These are phyloP conservation scores for Cicer yamashitae DNA, from an alignment of 306 rosid species.

Conservation along the genomic window DNA sequence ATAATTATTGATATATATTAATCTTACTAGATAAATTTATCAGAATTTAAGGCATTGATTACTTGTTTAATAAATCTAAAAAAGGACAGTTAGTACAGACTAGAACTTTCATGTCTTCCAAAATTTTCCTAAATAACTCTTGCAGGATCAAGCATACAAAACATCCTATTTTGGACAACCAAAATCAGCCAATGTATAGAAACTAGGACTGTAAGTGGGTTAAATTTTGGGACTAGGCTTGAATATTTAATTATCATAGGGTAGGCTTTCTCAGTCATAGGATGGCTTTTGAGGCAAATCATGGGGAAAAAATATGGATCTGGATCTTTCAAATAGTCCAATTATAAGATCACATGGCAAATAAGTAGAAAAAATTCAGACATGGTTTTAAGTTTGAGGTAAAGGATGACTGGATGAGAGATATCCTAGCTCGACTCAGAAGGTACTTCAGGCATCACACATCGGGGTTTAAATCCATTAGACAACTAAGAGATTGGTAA, in stretches of 20 bases:
- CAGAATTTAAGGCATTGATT: constrained; percentile 22
- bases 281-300: background rate
- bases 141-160: constrained; percentile 26
- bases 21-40: constrained; percentile 7
- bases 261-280: constrained; percentile 18
- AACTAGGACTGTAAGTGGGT: constrained; percentile 8
- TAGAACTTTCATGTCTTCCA: constrained; percentile 21
- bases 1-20: constrained; percentile 36
- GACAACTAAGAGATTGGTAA: constrained; percentile 23
- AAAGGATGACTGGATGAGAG: constrained; percentile 11
- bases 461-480: constrained; percentile 18
- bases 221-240: constrained; percentile 25
- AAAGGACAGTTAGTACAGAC: constrained; percentile 21
- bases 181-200: constrained; percentile 19
- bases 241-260: constrained; percentile 29
- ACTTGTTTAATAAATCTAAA: constrained; percentile 26
- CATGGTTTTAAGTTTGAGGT: constrained; percentile 25
- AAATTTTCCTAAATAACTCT: constrained; percentile 31
- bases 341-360: constrained; percentile 20
- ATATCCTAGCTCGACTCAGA: constrained; percentile 18
- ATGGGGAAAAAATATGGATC: background rate
- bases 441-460: constrained; percentile 26
- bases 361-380: constrained; percentile 22
- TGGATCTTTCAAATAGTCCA: constrained; percentile 27
- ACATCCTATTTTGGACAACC: background rate